phyloP scores from a whole-genome alignment of 257 asterid species.

The Verbascum thapsus region DNA sequence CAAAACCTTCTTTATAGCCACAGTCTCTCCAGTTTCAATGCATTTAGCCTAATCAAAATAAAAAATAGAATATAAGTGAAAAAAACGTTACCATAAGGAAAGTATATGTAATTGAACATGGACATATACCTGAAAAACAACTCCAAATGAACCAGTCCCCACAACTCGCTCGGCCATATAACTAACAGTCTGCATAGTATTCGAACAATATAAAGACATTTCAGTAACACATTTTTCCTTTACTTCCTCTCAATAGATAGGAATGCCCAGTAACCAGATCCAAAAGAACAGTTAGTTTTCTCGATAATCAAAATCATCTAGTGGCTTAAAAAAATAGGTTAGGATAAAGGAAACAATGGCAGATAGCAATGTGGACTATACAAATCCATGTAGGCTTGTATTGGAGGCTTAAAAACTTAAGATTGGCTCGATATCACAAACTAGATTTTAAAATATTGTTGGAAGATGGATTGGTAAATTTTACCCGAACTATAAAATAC shows the following conservation, averaged over 20 bases:
- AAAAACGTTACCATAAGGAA: not conserved
- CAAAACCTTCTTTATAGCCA: slow-evolving; percentile 74
- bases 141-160: slow-evolving; percentile 54
- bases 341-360: slow-evolving; percentile 39
- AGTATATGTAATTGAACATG: not conserved
- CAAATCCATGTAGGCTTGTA: too few species aligned
- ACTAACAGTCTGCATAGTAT: slow-evolving; percentile 36
- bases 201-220: not conserved
- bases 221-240: not conserved
- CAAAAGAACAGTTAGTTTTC: not conserved
- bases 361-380: too few species aligned
- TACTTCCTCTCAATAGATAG: not conserved
- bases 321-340: not conserved
- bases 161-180: slow-evolving; percentile 56
- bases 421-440: too few species aligned
- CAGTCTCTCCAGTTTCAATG: slow-evolving; percentile 73
- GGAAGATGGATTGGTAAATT: too few species aligned
- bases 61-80: not conserved
- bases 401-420: too few species aligned
- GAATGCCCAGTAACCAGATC: too few species aligned
- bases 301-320: not conserved
- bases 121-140: slow-evolving; percentile 47
- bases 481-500: too few species aligned
- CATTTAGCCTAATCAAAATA: slow-evolving; percentile 54
- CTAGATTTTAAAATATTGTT: too few species aligned